Evolutionary conservation across 768 basidiomycete species (phyloP), one percentile per base, ranked within the genome.

Genomic region (Hysterangium stoloniferum): DNA sequence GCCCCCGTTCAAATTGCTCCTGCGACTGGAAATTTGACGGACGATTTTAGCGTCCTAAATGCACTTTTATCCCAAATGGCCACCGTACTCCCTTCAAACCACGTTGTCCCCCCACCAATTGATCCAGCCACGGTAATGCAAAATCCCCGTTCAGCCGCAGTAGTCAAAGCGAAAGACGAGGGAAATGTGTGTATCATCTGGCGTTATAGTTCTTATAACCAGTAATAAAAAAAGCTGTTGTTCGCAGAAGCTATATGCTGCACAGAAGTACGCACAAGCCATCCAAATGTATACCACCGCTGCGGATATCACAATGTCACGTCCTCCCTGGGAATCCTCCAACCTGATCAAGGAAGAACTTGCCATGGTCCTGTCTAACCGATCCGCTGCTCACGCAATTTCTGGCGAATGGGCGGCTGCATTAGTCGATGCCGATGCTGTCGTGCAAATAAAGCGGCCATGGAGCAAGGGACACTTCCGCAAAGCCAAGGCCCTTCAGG

Each of bases 381-480:
- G 96, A 45, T 89, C 90, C 13, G 90, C 93, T 0, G 85, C 96
- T 6, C 84, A 84, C 66, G 77, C 79, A 52, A 87, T 88, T 55
- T 68, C 78, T 12, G 79, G 78, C 8, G 89, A 94, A 64, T 84
- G 72, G 58, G 73, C 90, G 45, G 76, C 78, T 20, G 85, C 92
- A 4, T 68, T 94, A 6, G 82, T 82, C 24, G 96, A 99, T 61
- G 93, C 96, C 0, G 93, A 98, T 51, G 82, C 83, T 1, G 92
- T 97, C 60, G 84, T 96, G 35, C 67, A 78, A 56, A 69, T 96
- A 45, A 86, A 91, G 60, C 74, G 82, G 50, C 82, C 80, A 38
- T 98, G 95, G 94, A 79, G 86, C 59, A 99, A 98, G 62, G 96
- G 93, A 0, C 89, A 97, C 65, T 96, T 96, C 73, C 76, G 96